Conservation (phyloP, 2,329 filamentous ascomycete species). For the Penicillium olsonii region DNA sequence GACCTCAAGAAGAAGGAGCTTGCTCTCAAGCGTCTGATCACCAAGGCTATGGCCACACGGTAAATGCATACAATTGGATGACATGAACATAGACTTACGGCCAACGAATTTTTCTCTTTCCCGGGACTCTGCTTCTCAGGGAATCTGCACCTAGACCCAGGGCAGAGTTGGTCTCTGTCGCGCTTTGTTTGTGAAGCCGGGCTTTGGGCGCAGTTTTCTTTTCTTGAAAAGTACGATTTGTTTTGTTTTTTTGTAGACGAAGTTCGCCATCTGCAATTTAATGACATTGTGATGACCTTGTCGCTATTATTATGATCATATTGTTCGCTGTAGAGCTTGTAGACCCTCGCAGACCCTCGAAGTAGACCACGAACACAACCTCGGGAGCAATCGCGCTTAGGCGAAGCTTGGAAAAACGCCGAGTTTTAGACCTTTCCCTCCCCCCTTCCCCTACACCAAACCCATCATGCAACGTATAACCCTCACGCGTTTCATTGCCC, state of each 20-base stretch:
- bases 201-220: slow-evolving; percentile 29
- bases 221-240: slow-evolving; percentile 32
- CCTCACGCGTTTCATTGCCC: slow-evolving; percentile 2
- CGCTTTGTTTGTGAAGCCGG: slow-evolving; percentile 30
- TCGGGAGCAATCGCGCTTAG: no score
- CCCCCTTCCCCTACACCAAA: neutral
- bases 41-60: slow-evolving; percentile 94
- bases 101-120: slow-evolving; percentile 20
- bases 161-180: slow-evolving; percentile 25
- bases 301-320: slow-evolving; percentile 5
- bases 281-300: slow-evolving; percentile 33
- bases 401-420: neutral
- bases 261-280: slow-evolving; percentile 33
- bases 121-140: slow-evolving; percentile 12
- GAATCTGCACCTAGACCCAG: slow-evolving; percentile 26
- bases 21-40: slow-evolving; percentile 94
- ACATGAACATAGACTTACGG: slow-evolving; percentile 29
- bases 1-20: slow-evolving; percentile 99
- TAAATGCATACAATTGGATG: slow-evolving; percentile 53
- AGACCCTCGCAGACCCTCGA: no score
- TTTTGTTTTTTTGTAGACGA: slow-evolving; percentile 29
- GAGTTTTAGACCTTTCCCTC: neutral
- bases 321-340: neutral
- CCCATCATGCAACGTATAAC: slow-evolving; percentile 18
- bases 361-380: no score